phyloP scores from a whole-genome alignment of 331 rosid species.

The Acacia pycnantha region DNA sequence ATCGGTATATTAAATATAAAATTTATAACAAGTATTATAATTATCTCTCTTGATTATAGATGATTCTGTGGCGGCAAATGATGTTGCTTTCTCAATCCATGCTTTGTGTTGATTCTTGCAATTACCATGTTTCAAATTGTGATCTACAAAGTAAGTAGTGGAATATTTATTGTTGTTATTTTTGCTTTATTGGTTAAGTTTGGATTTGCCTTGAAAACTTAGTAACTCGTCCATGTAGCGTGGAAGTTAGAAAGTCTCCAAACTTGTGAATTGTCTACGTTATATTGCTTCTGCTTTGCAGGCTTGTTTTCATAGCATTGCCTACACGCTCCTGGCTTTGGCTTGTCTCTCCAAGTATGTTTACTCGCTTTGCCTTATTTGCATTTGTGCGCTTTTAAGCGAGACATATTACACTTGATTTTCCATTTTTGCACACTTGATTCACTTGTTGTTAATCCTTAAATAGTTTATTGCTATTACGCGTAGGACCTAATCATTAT shows the following conservation, averaged over 20 bases:
- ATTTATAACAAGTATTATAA: not conserved
- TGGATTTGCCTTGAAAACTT: not conserved
- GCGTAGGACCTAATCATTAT: no score
- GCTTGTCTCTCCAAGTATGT: slow-evolving; percentile 77
- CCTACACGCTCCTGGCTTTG: slow-evolving; percentile 83
- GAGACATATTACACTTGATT: not conserved
- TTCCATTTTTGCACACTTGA: not conserved
- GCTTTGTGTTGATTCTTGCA: not conserved
- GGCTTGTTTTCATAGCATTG: slow-evolving; percentile 73
- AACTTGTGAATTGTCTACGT: slow-evolving; percentile 49
- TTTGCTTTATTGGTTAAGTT: not conserved
- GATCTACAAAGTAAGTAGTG: slow-evolving; percentile 63
- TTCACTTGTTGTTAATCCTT: not conserved
- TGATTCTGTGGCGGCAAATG: not conserved
- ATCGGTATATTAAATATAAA: not conserved
- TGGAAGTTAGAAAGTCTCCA: slow-evolving; percentile 74
- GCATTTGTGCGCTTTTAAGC: not conserved
- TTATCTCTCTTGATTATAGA: not conserved
- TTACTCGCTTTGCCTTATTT: not conserved
- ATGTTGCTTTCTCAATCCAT: not conserved
- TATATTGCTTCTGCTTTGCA: slow-evolving; percentile 72
- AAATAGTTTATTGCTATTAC: no score
- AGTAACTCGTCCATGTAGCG: slow-evolving; percentile 45
- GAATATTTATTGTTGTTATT: not conserved
- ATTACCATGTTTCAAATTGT: slow-evolving; percentile 43